A percentile compares a stretch with the other conserved stretches of the same genome.
Evolutionary conservation across 2,329 filamentous ascomycete species (phyloP).

Genomic region (Arthrobotrys iridis): DNA sequence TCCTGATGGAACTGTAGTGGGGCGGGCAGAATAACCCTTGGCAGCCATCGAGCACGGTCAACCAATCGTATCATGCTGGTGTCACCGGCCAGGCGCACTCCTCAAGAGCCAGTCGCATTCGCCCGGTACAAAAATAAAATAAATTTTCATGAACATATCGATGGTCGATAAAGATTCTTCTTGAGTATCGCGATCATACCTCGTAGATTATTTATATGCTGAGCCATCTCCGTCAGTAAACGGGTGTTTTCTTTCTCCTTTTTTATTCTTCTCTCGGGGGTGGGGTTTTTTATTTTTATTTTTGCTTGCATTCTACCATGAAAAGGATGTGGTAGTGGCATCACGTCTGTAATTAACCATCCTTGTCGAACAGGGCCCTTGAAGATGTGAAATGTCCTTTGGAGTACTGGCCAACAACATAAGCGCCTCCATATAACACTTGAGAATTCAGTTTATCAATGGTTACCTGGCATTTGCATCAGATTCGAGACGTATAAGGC

Average conservation of each 20-base stretch:
- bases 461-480: constrained; percentile 6
- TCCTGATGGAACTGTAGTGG: constrained; percentile 45
- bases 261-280: background rate
- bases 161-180: background rate
- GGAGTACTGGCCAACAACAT: constrained; percentile 19
- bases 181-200: constrained; percentile 16
- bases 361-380: constrained; percentile 25
- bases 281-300: background rate
- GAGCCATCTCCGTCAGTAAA: constrained; percentile 16
- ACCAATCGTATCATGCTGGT: constrained; percentile 47
- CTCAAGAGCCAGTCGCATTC: constrained; percentile 14
- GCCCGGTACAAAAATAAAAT: constrained; percentile 15
- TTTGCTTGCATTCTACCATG: background rate
- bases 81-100: constrained; percentile 39
- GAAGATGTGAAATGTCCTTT: constrained; percentile 44
- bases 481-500: constrained; percentile 24
- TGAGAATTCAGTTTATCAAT: constrained; percentile 11
- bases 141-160: constrained; percentile 31
- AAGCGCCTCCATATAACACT: constrained; percentile 34
- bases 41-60: constrained; percentile 4
- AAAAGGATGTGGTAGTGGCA: constrained; percentile 34
- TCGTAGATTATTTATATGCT: background rate
- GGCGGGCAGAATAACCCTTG: constrained; percentile 44
- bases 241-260: background rate
- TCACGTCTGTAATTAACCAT: constrained; percentile 49